These are phyloP conservation scores for Litchi chinensis DNA, from an alignment of 345 rosid species.

Conservation along the genomic window DNA sequence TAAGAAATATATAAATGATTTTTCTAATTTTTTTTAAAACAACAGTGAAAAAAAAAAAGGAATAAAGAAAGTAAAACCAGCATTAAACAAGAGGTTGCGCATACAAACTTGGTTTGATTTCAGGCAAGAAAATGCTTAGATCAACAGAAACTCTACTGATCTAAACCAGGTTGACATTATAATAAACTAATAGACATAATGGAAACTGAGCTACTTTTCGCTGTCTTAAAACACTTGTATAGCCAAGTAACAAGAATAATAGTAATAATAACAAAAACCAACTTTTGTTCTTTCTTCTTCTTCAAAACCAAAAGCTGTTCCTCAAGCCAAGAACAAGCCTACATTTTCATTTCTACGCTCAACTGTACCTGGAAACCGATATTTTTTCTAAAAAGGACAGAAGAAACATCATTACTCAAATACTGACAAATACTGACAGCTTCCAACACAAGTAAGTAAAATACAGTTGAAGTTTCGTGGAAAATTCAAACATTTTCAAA, in stretches of 20 bases:
- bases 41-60: not conserved
- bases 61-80: not conserved
- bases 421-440: not conserved
- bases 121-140: not conserved
- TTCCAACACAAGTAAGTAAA: not conserved
- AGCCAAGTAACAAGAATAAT: not conserved
- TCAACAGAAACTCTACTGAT: constrained; percentile 9
- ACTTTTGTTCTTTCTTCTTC: not conserved
- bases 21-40: not conserved
- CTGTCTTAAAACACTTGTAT: not conserved
- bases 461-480: not conserved
- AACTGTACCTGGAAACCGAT: not conserved
- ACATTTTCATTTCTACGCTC: not conserved
- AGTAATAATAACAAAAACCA: not conserved
- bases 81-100: too few species aligned
- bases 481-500: not conserved
- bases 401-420: not conserved
- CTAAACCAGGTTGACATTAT: not conserved
- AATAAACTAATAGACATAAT: constrained; percentile 3
- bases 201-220: not conserved
- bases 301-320: not conserved
- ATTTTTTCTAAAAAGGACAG: not conserved
- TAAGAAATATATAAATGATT: not conserved
- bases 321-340: not conserved
- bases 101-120: not conserved